Evolutionary conservation across 495 filamentous ascomycete species (phyloP), one percentile per base, ranked within the genome.

Genomic region (Tuber calosporum): DNA sequence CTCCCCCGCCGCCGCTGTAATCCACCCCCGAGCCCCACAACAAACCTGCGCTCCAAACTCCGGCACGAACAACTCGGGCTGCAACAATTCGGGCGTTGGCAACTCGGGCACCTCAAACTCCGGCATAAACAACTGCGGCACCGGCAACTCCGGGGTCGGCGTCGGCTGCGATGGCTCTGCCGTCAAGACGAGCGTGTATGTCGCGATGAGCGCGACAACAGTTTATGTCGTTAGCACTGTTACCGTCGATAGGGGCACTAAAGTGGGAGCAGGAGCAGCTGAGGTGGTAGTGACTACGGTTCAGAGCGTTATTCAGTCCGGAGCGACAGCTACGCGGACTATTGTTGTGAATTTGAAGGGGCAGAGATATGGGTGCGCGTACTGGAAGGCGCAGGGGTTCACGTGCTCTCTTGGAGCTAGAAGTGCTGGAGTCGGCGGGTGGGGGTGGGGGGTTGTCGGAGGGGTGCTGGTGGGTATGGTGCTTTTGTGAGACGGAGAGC

Each of bases 361-460:
- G 26, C 75, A 74, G 45, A 72, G 78, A 34, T 73, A 70, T 26
- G 79, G 79, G 22, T 80, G 79, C 26, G 79, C 78, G 37, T 80
- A 80, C 53, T 80, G 79, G 79, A 67, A 71, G 53, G 73, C 79
- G 6, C 79, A 80, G 75, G 79, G 79, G 36, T 80, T 73, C 68
- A 72, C 72, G 17, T 80, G 79, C 70, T 74, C 67, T 43, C 78
- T 11, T 53, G 79, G 72, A 4, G 70, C 40, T 9, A 74, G 53
- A 62, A 69, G 41, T 17, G 26, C 42, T 26, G 41, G 45, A 4
- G 26, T 78, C 1, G 45, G 67, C 40, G 71, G 58, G 62, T 78
- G 67, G 75, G 19, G 74, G 42, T 68, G 42, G 69, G 53, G 43
- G 34, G 68, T 70, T 73, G 77, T 79, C 8, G 72, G 38, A 34